phyloP scores from a whole-genome alignment of 1,139 yeast species.

The Diutina sp. region DNA sequence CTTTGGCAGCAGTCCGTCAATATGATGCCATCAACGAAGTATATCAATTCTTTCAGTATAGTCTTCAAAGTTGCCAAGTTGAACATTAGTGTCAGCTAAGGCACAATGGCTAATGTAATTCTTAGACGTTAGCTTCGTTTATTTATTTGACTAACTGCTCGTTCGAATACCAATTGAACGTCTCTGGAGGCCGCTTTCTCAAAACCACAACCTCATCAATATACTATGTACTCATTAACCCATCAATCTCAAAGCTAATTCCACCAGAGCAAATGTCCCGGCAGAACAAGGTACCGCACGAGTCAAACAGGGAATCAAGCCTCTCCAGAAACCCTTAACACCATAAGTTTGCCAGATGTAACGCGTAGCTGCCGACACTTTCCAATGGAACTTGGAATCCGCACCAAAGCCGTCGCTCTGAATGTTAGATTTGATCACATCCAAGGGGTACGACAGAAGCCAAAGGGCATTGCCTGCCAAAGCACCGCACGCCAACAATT shows the following conservation, averaged over 20 bases:
- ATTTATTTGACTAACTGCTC: no score
- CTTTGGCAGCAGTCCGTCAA: no score
- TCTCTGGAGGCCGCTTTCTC: no score
- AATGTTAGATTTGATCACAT: constrained; percentile 57
- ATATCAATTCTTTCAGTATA: no score
- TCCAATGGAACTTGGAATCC: constrained; percentile 31
- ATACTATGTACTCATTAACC: constrained; percentile 12
- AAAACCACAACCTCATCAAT: not conserved
- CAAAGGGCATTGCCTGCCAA: constrained; percentile 63
- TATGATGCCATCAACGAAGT: no score
- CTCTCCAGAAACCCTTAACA: constrained; percentile 54
- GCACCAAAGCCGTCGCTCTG: constrained; percentile 52
- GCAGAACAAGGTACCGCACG: constrained; percentile 70
- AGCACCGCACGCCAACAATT: constrained; percentile 52
- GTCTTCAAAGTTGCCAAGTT: no score
- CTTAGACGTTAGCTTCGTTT: no score
- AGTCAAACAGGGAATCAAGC: constrained; percentile 54
- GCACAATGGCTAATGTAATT: no score
- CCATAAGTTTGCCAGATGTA: constrained; percentile 38
- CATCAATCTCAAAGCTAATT: constrained; percentile 47
- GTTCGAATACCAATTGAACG: no score
- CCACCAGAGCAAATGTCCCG: constrained; percentile 70
- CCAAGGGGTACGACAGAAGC: constrained; percentile 48
- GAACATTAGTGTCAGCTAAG: no score
- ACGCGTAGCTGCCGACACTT: constrained; percentile 30